Evolutionary conservation across 1,139 yeast genomes (phyloP).

Genomic region (Yamadazyma buinensis): DNA sequence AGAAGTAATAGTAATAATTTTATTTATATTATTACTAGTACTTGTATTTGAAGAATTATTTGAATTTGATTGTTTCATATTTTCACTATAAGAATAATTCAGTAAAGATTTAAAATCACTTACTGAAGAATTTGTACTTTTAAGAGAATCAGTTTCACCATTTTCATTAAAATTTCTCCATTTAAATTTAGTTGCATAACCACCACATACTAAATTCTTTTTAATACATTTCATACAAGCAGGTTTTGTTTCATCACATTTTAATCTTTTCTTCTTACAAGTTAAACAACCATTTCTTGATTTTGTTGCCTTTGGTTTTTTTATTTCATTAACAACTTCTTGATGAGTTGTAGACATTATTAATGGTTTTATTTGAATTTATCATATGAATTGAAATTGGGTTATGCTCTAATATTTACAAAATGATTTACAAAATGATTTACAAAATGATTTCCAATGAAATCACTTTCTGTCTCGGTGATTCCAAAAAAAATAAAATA

Average conservation of each 20-base stretch:
- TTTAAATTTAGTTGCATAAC: constrained; percentile 60
- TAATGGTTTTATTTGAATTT: too few species aligned
- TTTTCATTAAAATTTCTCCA: constrained; percentile 52
- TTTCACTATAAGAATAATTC: neutral
- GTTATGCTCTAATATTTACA: too few species aligned
- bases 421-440: too few species aligned
- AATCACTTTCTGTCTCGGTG: too few species aligned
- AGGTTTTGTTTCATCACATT: constrained; percentile 47
- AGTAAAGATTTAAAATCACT: neutral
- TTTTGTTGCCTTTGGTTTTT: constrained; percentile 14
- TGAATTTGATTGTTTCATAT: neutral
- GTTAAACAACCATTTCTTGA: constrained; percentile 30
- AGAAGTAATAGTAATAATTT: neutral
- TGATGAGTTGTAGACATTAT: constrained; percentile 2
- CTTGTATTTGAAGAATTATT: neutral
- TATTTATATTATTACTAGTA: neutral
- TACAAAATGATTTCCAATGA: too few species aligned
- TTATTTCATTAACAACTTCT: constrained; percentile 1
- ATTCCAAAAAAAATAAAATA: too few species aligned
- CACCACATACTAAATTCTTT: constrained; percentile 33
- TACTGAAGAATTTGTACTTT: neutral
- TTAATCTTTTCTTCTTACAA: constrained; percentile 30
- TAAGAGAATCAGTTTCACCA: neutral
- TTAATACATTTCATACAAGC: constrained; percentile 33
- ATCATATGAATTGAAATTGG: too few species aligned